Evolutionary conservation across 108 stramenopile species (phyloP).

Genomic region (Cyclotella sp.): DNA sequence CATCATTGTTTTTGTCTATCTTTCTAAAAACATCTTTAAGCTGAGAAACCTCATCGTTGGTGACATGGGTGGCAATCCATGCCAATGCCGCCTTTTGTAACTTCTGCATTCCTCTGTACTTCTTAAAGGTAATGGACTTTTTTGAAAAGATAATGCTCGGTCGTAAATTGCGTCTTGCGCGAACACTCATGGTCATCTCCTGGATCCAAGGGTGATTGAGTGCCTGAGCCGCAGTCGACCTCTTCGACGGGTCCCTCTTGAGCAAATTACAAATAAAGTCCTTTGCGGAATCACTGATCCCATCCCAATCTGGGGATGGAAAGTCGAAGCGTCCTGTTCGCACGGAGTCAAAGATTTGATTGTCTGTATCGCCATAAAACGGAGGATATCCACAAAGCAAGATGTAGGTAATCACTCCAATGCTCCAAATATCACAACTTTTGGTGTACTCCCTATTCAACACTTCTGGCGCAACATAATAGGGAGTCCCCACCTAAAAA

Average conservation of each 20-base stretch:
- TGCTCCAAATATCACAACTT: slow-evolving; percentile 97
- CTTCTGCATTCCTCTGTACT: slow-evolving; percentile 85
- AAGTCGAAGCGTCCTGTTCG: slow-evolving; percentile 77
- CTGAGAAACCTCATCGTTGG: slow-evolving; percentile 71
- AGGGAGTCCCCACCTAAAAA: slow-evolving; percentile 71
- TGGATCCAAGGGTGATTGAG: slow-evolving; percentile 81
- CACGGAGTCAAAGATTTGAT: slow-evolving; percentile 73
- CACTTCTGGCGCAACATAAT: slow-evolving; percentile 96
- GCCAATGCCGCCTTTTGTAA: slow-evolving; percentile 87
- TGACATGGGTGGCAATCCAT: slow-evolving; percentile 81
- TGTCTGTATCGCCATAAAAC: slow-evolving; percentile 63
- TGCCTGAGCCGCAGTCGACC: slow-evolving; percentile 77
- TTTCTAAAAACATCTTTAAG: slow-evolving; percentile 77
- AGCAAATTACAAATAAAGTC: slow-evolving; percentile 75
- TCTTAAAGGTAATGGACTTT: slow-evolving; percentile 63
- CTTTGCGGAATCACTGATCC: slow-evolving; percentile 70
- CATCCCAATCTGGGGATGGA: slow-evolving; percentile 89
- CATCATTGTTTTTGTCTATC: slow-evolving; percentile 77
- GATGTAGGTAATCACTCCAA: slow-evolving; percentile 91
- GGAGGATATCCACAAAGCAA: slow-evolving; percentile 92
- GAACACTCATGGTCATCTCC: slow-evolving; percentile 30
- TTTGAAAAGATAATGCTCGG: slow-evolving; percentile 37
- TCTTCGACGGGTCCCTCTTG: slow-evolving; percentile 64
- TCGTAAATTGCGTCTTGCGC: slow-evolving; percentile 19
- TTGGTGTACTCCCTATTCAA: slow-evolving; percentile 92